Conservation (phyloP, 768 basidiomycete species). For the Rhodotorula sphaerocarpa region DNA sequence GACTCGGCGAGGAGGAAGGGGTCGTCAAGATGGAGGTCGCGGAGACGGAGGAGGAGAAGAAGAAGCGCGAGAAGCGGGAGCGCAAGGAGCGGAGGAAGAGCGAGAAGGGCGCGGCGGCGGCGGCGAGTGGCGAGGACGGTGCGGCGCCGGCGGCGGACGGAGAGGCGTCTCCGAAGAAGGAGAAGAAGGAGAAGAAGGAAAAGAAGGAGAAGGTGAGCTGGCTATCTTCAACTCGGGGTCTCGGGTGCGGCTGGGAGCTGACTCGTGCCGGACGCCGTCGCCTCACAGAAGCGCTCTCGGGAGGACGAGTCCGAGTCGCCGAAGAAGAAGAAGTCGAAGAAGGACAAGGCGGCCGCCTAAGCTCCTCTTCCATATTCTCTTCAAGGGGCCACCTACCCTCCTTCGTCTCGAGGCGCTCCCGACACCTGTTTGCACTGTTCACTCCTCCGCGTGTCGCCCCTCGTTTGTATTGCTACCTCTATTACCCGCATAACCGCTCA, state of each 20-base stretch:
- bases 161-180: constrained; percentile 2
- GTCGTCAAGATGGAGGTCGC: constrained; percentile 19
- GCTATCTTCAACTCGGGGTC: too few species aligned
- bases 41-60: neutral
- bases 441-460: neutral
- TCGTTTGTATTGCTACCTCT: neutral
- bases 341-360: constrained; percentile 5
- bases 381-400: too few species aligned
- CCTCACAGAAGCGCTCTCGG: constrained; percentile 6
- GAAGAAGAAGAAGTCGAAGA: constrained; percentile 20
- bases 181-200: constrained; percentile 16
- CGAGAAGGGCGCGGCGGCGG: constrained; percentile 11
- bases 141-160: constrained; percentile 8
- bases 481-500: too few species aligned
- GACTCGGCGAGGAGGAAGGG: constrained; percentile 23
- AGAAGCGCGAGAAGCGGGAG: constrained; percentile 34
- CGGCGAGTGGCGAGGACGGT: constrained; percentile 20
- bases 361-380: neutral
- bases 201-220: constrained; percentile 22
- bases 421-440: too few species aligned
- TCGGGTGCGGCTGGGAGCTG: too few species aligned
- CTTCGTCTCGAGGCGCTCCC: too few species aligned
- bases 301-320: constrained; percentile 2
- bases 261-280: too few species aligned
- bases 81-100: constrained; percentile 23